phyloP scores from a whole-genome alignment of 306 rosid species.

The Acmispon strigosus region DNA sequence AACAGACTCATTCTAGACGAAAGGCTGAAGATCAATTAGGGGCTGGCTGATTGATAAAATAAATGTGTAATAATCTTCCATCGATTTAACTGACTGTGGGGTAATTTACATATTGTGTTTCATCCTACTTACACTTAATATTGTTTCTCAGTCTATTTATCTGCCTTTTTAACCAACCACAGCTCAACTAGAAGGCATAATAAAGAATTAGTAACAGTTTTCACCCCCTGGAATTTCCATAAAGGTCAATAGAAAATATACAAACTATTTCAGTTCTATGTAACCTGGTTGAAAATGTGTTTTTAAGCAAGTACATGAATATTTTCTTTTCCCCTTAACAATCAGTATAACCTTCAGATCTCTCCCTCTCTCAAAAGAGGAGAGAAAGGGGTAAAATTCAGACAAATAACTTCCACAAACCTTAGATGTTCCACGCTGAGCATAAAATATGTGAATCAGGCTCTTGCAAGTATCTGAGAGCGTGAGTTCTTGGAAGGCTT shows the following conservation, averaged over 20 bases:
- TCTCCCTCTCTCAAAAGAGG: not conserved
- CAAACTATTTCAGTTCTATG: not conserved
- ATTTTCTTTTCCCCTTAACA: not conserved
- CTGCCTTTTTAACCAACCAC: not conserved
- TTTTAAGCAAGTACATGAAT: not conserved
- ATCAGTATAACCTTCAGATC: not conserved
- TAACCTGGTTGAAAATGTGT: not conserved
- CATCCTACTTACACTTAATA: not conserved
- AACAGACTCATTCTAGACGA: not conserved
- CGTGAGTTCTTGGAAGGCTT: slow-evolving; percentile 50
- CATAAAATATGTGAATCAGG: slow-evolving; percentile 73
- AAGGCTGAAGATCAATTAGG: not conserved
- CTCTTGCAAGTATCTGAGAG: slow-evolving; percentile 67
- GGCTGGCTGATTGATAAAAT: not conserved
- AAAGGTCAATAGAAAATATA: slow-evolving; percentile 1
- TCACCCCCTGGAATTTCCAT: not conserved
- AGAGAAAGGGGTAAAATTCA: not conserved
- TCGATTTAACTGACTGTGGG: not conserved
- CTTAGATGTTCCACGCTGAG: slow-evolving; percentile 91
- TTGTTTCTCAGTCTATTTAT: not conserved
- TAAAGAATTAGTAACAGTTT: not conserved
- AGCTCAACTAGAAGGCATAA: not conserved
- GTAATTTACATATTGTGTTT: not conserved
- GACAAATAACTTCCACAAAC: slow-evolving; percentile 34
- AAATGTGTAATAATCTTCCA: not conserved